Percentiles rank a stretch among this genome's conserved stretches.
Conservation (phyloP, 2,329 filamentous ascomycete species). For the Ambrosiella xylebori region DNA sequence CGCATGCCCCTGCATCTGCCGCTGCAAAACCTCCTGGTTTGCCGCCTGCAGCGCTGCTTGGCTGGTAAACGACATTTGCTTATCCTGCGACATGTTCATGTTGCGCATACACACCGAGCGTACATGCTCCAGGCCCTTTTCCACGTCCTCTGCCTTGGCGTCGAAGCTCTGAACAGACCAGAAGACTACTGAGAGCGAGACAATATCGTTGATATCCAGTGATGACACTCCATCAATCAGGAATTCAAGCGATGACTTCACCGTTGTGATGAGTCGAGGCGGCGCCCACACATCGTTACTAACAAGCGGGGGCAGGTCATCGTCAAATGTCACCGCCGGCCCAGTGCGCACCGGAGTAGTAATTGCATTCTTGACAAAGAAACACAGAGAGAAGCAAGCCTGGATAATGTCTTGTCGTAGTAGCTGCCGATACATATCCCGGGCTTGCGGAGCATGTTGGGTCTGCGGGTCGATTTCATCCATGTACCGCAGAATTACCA, state of each 20-base stretch:
- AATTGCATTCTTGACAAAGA: constrained; percentile 27
- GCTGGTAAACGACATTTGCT: constrained; percentile 11
- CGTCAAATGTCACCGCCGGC: constrained; percentile 1
- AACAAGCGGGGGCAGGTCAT: constrained; percentile 6
- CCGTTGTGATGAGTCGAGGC: constrained; percentile 24
- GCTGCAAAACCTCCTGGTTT: background rate
- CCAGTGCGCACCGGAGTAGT: background rate
- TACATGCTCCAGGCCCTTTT: constrained; percentile 24
- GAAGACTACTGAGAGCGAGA: constrained; percentile 31
- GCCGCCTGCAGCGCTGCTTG: background rate
- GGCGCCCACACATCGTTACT: constrained; percentile 23
- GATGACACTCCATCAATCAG: constrained; percentile 29
- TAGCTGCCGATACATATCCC: constrained; percentile 35
- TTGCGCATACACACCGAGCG: constrained; percentile 29
- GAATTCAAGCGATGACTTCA: constrained; percentile 30
- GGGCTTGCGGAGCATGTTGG: constrained; percentile 29
- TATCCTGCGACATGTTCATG: constrained; percentile 27
- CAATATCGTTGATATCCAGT: constrained; percentile 33
- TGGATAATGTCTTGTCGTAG: constrained; percentile 38
- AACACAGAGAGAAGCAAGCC: constrained; percentile 37
- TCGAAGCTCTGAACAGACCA: constrained; percentile 28
- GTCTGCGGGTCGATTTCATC: constrained; percentile 34
- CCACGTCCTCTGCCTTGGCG: constrained; percentile 26
- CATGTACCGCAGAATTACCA: constrained; percentile 37
- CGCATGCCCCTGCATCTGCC: background rate